These are phyloP conservation scores for Pseudocercospora eumusae DNA, from an alignment of 2,329 filamentous ascomycete species.

Conservation along the genomic window DNA sequence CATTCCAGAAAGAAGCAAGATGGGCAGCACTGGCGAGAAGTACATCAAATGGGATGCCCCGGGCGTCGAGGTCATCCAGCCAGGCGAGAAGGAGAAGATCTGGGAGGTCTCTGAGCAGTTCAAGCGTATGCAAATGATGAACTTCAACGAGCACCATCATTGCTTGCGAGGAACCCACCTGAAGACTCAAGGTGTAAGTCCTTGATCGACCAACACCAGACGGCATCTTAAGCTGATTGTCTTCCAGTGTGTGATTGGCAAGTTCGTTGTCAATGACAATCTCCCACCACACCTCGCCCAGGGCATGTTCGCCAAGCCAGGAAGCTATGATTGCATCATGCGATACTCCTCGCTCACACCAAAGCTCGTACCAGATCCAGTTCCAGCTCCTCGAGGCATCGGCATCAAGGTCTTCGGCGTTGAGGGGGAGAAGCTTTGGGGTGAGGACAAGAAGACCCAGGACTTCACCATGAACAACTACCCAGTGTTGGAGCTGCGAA, in stretches of 20 bases:
- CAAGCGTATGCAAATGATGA: conserved; percentile 45
- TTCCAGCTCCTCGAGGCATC: conserved; percentile 41
- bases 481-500: conserved; percentile 37
- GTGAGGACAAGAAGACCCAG: conserved; percentile 40
- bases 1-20: conserved; percentile 12
- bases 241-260: conserved; percentile 38
- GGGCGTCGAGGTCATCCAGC: conserved; percentile 39
- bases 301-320: conserved; percentile 41
- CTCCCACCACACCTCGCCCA: conserved; percentile 41
- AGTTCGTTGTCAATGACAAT: conserved; percentile 38
- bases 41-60: conserved; percentile 38
- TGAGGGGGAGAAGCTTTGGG: conserved; percentile 42
- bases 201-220: background rate
- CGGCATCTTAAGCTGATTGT: background rate
- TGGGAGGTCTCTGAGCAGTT: conserved; percentile 42
- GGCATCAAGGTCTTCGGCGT: conserved; percentile 43
- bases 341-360: conserved; percentile 43
- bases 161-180: conserved; percentile 43
- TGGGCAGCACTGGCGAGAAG: conserved; percentile 24
- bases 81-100: conserved; percentile 41
- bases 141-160: conserved; percentile 44
- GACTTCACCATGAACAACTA: conserved; percentile 42
- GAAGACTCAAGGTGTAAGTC: conserved; percentile 39
- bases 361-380: conserved; percentile 42
- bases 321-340: conserved; percentile 42